Evolutionary conservation across 2,329 filamentous ascomycete genomes (phyloP).

Genomic region (Xylariales sp.): DNA sequence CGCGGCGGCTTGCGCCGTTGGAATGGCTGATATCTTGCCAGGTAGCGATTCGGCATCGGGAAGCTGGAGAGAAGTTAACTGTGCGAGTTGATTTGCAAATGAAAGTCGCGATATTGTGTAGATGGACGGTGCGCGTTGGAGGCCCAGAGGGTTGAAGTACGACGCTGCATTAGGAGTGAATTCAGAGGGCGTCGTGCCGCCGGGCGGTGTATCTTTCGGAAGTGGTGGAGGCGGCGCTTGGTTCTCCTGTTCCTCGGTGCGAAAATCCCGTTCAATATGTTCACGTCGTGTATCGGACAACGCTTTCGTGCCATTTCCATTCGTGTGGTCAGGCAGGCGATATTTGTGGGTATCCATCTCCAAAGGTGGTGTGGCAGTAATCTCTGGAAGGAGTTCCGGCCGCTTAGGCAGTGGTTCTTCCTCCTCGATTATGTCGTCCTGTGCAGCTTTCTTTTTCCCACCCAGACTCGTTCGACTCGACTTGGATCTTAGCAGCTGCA

Average conservation of each 20-base stretch:
- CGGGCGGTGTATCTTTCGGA: slow-evolving; percentile 50
- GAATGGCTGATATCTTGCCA: slow-evolving; percentile 77
- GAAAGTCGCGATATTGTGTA: slow-evolving; percentile 90
- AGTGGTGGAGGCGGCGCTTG: slow-evolving; percentile 39
- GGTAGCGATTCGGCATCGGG: slow-evolving; percentile 82
- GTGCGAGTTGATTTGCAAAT: slow-evolving; percentile 88
- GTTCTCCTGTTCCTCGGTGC: slow-evolving; percentile 29
- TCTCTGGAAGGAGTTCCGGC: slow-evolving; percentile 45
- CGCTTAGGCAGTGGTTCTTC: slow-evolving; percentile 11
- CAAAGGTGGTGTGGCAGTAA: slow-evolving; percentile 42
- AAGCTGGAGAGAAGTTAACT: slow-evolving; percentile 84
- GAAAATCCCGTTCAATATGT: slow-evolving; percentile 48
- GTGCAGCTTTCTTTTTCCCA: slow-evolving; percentile 14
- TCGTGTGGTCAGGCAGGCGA: slow-evolving; percentile 64
- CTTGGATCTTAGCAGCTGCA: slow-evolving; percentile 29
- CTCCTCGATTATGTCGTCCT: slow-evolving; percentile 2
- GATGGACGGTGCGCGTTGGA: slow-evolving; percentile 75
- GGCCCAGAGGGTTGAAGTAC: slow-evolving; percentile 64
- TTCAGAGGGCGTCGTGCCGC: slow-evolving; percentile 30
- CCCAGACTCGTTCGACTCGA: slow-evolving; percentile 23
- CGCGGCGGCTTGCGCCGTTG: slow-evolving; percentile 78
- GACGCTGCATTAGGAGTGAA: slow-evolving; percentile 48
- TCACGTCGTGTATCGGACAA: slow-evolving; percentile 53
- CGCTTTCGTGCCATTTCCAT: slow-evolving; percentile 63
- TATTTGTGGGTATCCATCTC: slow-evolving; percentile 73